phyloP scores from a whole-genome alignment of 2,329 filamentous ascomycete genomes.

The Aspergillus sp. region DNA sequence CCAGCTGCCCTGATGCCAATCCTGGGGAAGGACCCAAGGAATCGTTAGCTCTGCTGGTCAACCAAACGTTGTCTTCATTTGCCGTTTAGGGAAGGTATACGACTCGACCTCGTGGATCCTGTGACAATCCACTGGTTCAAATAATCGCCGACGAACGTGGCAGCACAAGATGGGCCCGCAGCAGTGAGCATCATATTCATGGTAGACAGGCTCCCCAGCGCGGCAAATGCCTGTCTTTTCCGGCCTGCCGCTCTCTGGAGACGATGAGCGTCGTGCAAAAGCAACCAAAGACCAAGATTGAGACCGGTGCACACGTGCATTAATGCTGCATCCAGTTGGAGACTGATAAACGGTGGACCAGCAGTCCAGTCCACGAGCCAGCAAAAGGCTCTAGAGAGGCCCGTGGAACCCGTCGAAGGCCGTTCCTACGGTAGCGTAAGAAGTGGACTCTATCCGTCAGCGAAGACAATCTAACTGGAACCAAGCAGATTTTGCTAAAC shows the following conservation, averaged over 20 bases:
- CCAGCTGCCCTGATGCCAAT: background rate
- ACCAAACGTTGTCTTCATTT: background rate
- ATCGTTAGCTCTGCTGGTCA: too few species aligned
- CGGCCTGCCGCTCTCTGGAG: too few species aligned
- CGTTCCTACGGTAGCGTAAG: slow-evolving; percentile 8
- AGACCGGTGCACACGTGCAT: slow-evolving; percentile 7
- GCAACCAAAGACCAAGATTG: background rate
- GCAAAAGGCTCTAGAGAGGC: background rate
- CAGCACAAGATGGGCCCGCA: too few species aligned
- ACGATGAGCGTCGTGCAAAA: too few species aligned
- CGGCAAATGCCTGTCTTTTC: too few species aligned
- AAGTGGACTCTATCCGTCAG: background rate
- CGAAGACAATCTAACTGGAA: background rate
- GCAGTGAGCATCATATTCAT: too few species aligned
- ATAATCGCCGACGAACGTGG: slow-evolving; percentile 1
- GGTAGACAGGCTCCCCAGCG: too few species aligned
- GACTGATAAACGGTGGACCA: background rate
- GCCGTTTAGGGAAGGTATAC: slow-evolving; percentile 3
- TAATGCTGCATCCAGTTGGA: slow-evolving; percentile 8
- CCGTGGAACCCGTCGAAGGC: background rate
- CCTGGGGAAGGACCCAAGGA: slow-evolving; percentile 1
- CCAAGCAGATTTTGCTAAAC: background rate
- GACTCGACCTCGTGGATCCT: background rate
- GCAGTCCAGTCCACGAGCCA: background rate
- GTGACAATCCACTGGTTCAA: background rate